Evolutionary conservation across 2,329 filamentous ascomycete genomes (phyloP).

Genomic region (Plectosphaerella plurivora): DNA sequence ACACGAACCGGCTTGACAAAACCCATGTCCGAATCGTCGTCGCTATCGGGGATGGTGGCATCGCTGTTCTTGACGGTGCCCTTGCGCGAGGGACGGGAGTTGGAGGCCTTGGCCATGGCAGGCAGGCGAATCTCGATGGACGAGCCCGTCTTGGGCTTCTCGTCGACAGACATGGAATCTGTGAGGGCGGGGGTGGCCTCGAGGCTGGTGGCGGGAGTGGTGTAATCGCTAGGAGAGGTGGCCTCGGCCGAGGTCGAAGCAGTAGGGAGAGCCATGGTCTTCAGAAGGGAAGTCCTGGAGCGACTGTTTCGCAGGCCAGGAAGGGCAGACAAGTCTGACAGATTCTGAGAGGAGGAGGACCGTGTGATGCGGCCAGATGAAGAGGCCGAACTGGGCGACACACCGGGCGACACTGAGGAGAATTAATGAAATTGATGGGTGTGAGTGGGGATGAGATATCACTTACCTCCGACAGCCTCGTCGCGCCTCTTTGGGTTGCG

Average conservation of each 20-base stretch:
- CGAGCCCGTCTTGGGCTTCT: conserved; percentile 9
- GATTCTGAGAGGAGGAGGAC: conserved; percentile 9
- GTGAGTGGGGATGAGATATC: too few species aligned
- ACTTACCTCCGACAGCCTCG: too few species aligned
- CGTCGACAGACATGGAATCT: conserved; percentile 10
- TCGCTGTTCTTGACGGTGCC: neutral
- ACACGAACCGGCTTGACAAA: conserved; percentile 4
- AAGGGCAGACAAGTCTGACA: conserved; percentile 2
- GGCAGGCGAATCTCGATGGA: conserved; percentile 29
- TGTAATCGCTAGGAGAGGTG: conserved; percentile 31
- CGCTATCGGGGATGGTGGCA: neutral
- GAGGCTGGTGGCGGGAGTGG: conserved; percentile 38
- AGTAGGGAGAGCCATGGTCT: conserved; percentile 11
- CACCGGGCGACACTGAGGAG: neutral
- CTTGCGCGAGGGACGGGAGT: conserved; percentile 35
- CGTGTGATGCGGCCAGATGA: conserved; percentile 8
- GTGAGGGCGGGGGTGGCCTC: conserved; percentile 31
- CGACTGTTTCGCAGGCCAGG: conserved; percentile 22
- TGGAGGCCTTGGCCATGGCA: conserved; percentile 24
- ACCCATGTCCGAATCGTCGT: conserved; percentile 7
- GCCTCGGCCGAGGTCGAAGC: conserved; percentile 26
- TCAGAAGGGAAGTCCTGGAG: conserved; percentile 18
- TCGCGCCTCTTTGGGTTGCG: too few species aligned
- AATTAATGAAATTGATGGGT: neutral
- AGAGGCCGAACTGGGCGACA: neutral